phyloP scores from a whole-genome alignment of 2,329 filamentous ascomycete genomes.

The Graphilbum ipis-grandicollis region DNA sequence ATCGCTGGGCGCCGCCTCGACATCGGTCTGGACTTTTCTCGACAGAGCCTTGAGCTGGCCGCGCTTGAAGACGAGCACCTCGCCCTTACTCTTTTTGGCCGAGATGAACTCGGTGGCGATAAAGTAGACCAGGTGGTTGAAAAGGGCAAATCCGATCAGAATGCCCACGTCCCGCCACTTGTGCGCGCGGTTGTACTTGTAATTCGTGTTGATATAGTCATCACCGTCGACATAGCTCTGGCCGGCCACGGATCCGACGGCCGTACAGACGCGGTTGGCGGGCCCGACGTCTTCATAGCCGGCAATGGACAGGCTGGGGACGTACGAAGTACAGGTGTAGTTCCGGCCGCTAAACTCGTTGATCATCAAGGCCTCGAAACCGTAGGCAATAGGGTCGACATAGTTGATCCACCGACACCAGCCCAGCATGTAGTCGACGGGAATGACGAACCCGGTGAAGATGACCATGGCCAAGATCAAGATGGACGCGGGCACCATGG shows the following conservation, averaged over 20 bases:
- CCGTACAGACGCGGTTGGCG: constrained; percentile 33
- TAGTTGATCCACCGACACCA: constrained; percentile 1
- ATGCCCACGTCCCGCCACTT: constrained; percentile 58
- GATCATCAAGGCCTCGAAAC: not conserved
- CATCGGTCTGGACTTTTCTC: constrained; percentile 43
- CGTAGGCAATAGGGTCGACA: not conserved
- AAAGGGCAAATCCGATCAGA: constrained; percentile 41
- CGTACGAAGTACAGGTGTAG: constrained; percentile 33
- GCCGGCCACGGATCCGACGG: constrained; percentile 38
- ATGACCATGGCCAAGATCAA: not conserved
- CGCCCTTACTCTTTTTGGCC: constrained; percentile 53
- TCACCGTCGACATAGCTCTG: constrained; percentile 35
- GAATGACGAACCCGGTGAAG: not conserved
- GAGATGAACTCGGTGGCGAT: constrained; percentile 45
- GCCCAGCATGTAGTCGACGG: not conserved
- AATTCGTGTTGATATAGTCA: constrained; percentile 34
- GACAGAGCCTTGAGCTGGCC: too few relatives aligned
- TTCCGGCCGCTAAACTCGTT: constrained; percentile 45
- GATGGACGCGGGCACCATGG: constrained; percentile 18
- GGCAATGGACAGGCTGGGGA: constrained; percentile 19
- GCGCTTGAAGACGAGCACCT: constrained; percentile 55
- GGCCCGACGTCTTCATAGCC: constrained; percentile 18
- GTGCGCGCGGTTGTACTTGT: constrained; percentile 37
- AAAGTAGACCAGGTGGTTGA: constrained; percentile 44
- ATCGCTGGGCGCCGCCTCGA: constrained; percentile 20